phyloP scores from a whole-genome alignment of 139 green algal species.

The Mesotaenium endlicherianum region DNA sequence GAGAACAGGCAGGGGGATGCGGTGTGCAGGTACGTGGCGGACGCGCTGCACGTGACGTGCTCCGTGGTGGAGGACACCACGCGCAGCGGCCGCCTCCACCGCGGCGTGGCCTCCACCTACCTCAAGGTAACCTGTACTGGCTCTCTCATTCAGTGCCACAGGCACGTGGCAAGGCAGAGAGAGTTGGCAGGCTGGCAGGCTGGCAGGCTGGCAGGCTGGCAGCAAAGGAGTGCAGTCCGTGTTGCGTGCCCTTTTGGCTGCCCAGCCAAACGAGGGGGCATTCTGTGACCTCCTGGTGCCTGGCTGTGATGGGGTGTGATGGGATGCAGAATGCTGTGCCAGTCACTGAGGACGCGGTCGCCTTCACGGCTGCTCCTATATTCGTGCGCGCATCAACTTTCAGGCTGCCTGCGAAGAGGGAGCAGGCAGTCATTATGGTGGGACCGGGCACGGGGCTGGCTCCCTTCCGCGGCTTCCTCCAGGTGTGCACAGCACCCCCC shows the following conservation, averaged over 20 bases:
- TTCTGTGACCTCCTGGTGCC: no score
- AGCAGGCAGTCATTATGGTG: slow-evolving; percentile 87
- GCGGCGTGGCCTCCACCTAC: slow-evolving; percentile 58
- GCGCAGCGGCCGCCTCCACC: slow-evolving; percentile 72
- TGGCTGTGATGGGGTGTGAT: no score
- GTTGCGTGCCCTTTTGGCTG: no score
- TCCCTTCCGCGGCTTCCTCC: slow-evolving; percentile 95
- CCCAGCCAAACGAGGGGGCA: no score
- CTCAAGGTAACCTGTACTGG: slow-evolving; percentile 32
- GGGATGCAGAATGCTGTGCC: no score
- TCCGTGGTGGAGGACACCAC: slow-evolving; percentile 73
- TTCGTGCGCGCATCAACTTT: slow-evolving; percentile 87
- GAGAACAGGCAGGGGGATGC: no score
- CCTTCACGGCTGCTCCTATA: slow-evolving; percentile 51
- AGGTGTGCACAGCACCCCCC: slow-evolving; percentile 51
- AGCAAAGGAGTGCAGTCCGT: no score
- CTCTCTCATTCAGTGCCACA: no score
- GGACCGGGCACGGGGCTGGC: slow-evolving; percentile 93
- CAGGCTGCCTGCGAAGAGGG: slow-evolving; percentile 71
- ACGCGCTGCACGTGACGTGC: slow-evolving; percentile 66
- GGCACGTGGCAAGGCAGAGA: no score
- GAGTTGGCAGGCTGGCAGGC: no score
- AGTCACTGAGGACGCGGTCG: neutral
- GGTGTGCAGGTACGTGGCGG: neutral
- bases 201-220: no score